These are phyloP conservation scores for Spongospora subterranea DNA, from an alignment of 208 protist genomes.

Conservation along the genomic window DNA sequence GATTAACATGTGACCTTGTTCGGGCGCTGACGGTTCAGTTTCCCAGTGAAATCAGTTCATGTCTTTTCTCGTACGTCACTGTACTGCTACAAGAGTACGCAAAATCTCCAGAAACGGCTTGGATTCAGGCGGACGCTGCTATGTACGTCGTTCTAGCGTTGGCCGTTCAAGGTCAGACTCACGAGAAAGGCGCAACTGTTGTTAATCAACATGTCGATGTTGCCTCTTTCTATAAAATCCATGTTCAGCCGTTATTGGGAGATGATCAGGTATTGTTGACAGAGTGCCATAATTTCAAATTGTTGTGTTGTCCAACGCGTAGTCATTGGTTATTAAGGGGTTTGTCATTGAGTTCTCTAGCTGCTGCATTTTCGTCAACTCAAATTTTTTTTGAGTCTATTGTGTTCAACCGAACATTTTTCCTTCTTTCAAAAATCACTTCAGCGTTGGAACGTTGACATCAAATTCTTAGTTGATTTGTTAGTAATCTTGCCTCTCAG, in stretches of 20 bases:
- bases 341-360: no score
- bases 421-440: no score
- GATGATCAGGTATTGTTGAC: not conserved
- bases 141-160: slow-evolving; percentile 92
- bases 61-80: slow-evolving; percentile 30
- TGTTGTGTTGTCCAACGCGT: no score
- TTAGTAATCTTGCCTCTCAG: not conserved
- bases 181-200: slow-evolving; percentile 71
- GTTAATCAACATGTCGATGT: slow-evolving; percentile 81
- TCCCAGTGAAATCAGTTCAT: slow-evolving; percentile 61
- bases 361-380: no score
- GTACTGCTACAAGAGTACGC: slow-evolving; percentile 69
- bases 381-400: no score
- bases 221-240: slow-evolving; percentile 80
- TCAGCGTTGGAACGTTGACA: not conserved
- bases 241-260: slow-evolving; percentile 86
- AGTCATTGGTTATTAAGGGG: no score
- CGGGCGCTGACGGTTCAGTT: slow-evolving; percentile 80
- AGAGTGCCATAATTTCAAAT: no score
- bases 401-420: no score
- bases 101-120: slow-evolving; percentile 76
- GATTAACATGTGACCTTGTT: slow-evolving; percentile 88
- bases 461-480: not conserved
- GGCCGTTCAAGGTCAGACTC: slow-evolving; percentile 70
- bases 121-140: slow-evolving; percentile 89